Conservation (phyloP, 2,329 filamentous ascomycete species). For the Aschersonia sp. region DNA sequence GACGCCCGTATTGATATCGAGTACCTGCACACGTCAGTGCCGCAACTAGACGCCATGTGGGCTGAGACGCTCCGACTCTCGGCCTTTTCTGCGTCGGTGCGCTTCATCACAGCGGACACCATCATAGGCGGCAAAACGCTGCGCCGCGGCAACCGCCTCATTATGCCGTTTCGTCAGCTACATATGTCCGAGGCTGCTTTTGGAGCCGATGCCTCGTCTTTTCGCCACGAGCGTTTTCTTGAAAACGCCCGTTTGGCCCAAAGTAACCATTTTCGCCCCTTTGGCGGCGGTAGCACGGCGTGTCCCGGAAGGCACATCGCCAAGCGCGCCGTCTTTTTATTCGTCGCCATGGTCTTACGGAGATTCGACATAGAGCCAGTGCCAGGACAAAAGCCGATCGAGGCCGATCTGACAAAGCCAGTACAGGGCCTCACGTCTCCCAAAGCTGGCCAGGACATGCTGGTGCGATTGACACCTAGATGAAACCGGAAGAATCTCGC, state of each 20-base stretch:
- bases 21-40: constrained; percentile 10
- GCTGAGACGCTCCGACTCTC: constrained; percentile 12
- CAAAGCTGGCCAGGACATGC: neutral
- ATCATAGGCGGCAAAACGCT: constrained; percentile 13
- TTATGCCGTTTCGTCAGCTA: constrained; percentile 13
- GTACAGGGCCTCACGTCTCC: neutral
- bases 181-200: constrained; percentile 9
- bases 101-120: constrained; percentile 8
- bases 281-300: constrained; percentile 14
- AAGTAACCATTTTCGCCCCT: constrained; percentile 9
- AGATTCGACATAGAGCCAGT: constrained; percentile 5
- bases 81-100: constrained; percentile 10
- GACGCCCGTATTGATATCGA: constrained; percentile 15
- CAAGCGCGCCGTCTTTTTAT: constrained; percentile 2
- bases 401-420: neutral
- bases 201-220: constrained; percentile 6
- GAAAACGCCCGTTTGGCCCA: constrained; percentile 5
- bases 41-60: constrained; percentile 11
- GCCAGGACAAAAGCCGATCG: neutral
- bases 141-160: constrained; percentile 11
- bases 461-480: neutral
- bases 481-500: too few species aligned
- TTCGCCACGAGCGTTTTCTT: constrained; percentile 7
- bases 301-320: constrained; percentile 12
- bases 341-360: constrained; percentile 10